A percentile compares a stretch with the other conserved stretches of the same genome.
phyloP scores from a whole-genome alignment of 345 rosid species.

The Laguncularia racemosa region DNA sequence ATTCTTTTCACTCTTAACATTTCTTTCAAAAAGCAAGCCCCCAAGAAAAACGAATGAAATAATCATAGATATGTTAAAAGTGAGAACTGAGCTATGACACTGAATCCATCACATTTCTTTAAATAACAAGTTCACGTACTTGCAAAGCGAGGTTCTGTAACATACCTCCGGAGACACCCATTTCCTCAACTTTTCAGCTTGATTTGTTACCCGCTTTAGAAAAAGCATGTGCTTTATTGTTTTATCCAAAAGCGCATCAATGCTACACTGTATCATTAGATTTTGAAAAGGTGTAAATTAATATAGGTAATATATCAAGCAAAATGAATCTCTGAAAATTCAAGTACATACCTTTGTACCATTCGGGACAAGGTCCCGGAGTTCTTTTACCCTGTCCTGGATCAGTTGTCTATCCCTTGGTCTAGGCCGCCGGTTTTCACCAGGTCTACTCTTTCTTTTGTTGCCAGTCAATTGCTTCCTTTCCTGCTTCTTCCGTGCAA shows the following conservation, averaged over 20 bases:
- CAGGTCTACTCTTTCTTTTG: slow-evolving; percentile 39
- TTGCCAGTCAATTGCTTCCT: slow-evolving; percentile 8
- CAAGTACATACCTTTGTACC: slow-evolving; percentile 37
- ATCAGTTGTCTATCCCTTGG: slow-evolving; percentile 69
- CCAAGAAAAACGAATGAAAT: too few relatives aligned
- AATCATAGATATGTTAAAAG: too few relatives aligned
- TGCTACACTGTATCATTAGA: slow-evolving; percentile 50
- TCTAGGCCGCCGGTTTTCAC: slow-evolving; percentile 42
- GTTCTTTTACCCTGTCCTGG: slow-evolving; percentile 64
- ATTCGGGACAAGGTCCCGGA: slow-evolving; percentile 57
- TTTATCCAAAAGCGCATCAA: slow-evolving; percentile 50
- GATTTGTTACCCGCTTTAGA: slow-evolving; percentile 39
- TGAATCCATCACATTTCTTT: not conserved
- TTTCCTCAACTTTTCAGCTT: slow-evolving; percentile 43
- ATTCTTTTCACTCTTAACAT: too few relatives aligned
- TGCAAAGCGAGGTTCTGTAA: not conserved
- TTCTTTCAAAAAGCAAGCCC: too few relatives aligned
- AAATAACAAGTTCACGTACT: too few relatives aligned
- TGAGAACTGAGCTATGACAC: not conserved
- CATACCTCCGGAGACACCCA: slow-evolving; percentile 46
- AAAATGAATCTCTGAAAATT: not conserved
- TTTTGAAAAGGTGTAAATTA: not conserved
- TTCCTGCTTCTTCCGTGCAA: slow-evolving; percentile 16
- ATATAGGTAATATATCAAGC: not conserved
- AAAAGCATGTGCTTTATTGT: slow-evolving; percentile 55